Base-by-base conservation (phyloP, 345 rosid species). In the Ricinus communis region DNA sequence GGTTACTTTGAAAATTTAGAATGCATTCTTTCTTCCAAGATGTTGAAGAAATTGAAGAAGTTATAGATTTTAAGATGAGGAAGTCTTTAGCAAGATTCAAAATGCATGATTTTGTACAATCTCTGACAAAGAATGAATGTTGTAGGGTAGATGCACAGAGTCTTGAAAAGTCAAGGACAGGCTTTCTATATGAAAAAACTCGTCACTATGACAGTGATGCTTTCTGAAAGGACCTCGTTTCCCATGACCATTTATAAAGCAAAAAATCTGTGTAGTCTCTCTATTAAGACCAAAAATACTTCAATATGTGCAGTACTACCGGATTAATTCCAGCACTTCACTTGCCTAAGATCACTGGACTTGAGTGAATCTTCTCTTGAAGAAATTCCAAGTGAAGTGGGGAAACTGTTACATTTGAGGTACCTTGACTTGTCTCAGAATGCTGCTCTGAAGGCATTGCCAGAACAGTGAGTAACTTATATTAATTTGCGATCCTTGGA, bases 41-140 rank as follows among this genome's bases (percentile, higher is more conserved):
- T 50, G 27, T 55, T 28, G 10, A 63, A 22, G 52, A 40, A 54
- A 68, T 5, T 7, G 63, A 68, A 14, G 18, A 16, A 8, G n/a
- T 49, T 49, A 49, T 18, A 49, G 52, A 49, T 14, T 49, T 49
- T 49, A 16, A 15, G 52, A 49, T 49, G 52, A 49, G 21, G 15
- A 49, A 18, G 22, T 22, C 9, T 15, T 2, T 5, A 27, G 11
- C 12, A n/a, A 18, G 19, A 12, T 56, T 24, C n/a, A 69, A 25
- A 21, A 69, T 69, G 53, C 41, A 69, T 27, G 73, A 69, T 27
- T 69, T 57, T 58, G 65, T 36, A 13, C 73, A 57, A 24, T 58
- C n/a, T 51, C 9, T 56, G 3, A 33, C 22, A 10, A 57, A 58
- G 27, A 8, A 69, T 56, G 73, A 69, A 69, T 57, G 63, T 36